Evolutionary conservation across 352 stramenopile species (phyloP), one percentile per base, ranked within the genome.

Genomic region (Globisporangium emineosum): DNA sequence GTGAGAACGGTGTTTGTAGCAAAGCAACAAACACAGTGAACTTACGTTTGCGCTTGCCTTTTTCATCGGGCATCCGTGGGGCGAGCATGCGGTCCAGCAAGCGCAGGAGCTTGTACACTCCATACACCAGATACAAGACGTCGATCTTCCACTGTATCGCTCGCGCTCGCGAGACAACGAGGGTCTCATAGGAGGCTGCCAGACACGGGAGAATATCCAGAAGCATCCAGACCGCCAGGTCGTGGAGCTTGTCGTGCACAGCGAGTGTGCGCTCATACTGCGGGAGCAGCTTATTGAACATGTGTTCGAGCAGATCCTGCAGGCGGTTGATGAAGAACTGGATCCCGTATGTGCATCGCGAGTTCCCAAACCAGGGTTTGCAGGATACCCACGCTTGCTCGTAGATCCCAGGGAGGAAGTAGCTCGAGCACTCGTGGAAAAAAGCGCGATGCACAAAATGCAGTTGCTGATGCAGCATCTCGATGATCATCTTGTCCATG

Each of bases 131-230:
- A 65, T 90, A 89, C 29, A 92, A 27, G 49, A 88, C 68, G 32
- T 92, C 83, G 43, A 89, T 90, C 45, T 90, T 92, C 79, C 79
- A 92, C 58, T 92, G 81, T 2, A 43, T 54, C 27, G 65, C 17
- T 12, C 81, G 73, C 12, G 75, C 63, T 32, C 79, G 72, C 4
- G 81, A 89, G 1, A 87, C 70, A 0, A 74, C 63, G 8, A 90
- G 64, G 3, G 37, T 64, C 40, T 86, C 79, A 40, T 91, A 91
- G 7, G 77, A 57, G 8, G 76, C 69, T 1, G 72, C 66, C 21
- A 88, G 29, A 52, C 79, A 86, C 17, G 61, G 42, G 19, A 90
- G 53, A 2, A 77, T 56, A 45, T 89, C 80, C 8, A 91, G 47
- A 4, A 87, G 27, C 57, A 89, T 78, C 65, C 70, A 83, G 17